Evolutionary conservation across 2,329 filamentous ascomycete genomes (phyloP), one percentile per base, ranked within the genome.

Genomic region (Xylariales sp.): DNA sequence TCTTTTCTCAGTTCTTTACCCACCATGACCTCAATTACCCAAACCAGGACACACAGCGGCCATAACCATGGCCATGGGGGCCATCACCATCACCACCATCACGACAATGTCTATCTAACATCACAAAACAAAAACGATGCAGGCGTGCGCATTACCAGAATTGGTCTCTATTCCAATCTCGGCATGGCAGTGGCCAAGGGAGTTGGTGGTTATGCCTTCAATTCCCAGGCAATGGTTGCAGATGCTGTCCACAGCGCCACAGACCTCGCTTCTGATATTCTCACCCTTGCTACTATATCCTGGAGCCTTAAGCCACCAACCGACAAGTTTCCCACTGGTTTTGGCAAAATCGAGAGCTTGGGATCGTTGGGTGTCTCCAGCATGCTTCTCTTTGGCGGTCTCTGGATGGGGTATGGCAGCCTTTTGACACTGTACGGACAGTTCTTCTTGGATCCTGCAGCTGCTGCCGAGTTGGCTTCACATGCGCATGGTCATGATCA

Each of bases 341-440:
- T 97, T 78, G 96, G 96, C 78, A 99, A 99, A 83, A 88, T 99
- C n/a, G 96, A 99, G 84, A 97, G 94, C 75, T 82, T 99, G 77
- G 96, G 96, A 23, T 96, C 94, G 28, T 83, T 99, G 67, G 96
- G 95, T 16, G 96, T 99, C 41, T 97, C 94, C 73, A 90, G 94
- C 70, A 92, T 99, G 82, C 85, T 99, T 74, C 87, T 99, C 1
- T 89, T 91, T 55, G 96, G 96, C 69, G 96, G 96, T 58, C 82
- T 97, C 70, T 94, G 97, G 79, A 98, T 99, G 91, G 94, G 94
- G 70, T 89, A 91, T 81, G 91, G 92, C 80, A 92, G 91, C 75
- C 84, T 89, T 64, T 82, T 90, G 73, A 87, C 89, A 48, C 83
- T 96, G 32, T 90, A 93, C 71, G 87, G 87, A 23, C 90, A 94